Evolutionary conservation across 768 basidiomycete species (phyloP).

Genomic region (Naematelia aurantialba): DNA sequence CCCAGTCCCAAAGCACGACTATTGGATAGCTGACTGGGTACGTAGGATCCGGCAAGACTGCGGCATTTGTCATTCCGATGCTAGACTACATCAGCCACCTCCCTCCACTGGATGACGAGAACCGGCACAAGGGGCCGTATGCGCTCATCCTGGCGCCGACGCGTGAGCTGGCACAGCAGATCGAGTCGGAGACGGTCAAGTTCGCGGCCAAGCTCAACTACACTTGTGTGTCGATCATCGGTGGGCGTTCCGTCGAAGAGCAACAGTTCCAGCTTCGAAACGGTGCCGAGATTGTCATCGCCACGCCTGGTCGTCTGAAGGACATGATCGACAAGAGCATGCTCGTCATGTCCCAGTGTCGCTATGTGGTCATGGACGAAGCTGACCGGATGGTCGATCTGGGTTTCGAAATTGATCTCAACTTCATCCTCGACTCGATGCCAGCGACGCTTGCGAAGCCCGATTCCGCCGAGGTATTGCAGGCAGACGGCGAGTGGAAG

Average conservation of each 20-base stretch:
- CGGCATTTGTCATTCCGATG: slow-evolving; percentile 98
- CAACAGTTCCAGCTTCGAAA: slow-evolving; percentile 97
- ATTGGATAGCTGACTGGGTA: not conserved
- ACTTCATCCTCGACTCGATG: slow-evolving; percentile 88
- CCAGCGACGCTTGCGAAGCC: slow-evolving; percentile 84
- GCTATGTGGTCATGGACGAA: slow-evolving; percentile 99
- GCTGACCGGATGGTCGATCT: slow-evolving; percentile 98
- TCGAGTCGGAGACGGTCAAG: slow-evolving; percentile 85
- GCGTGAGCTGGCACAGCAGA: slow-evolving; percentile 97
- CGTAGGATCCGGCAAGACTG: slow-evolving; percentile 94
- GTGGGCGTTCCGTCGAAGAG: slow-evolving; percentile 93
- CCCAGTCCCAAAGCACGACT: not conserved
- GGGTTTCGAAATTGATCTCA: slow-evolving; percentile 90
- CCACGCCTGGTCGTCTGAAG: slow-evolving; percentile 95
- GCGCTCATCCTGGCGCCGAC: slow-evolving; percentile 91
- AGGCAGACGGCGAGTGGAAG: slow-evolving; percentile 53
- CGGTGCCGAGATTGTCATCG: slow-evolving; percentile 97
- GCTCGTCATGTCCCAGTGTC: slow-evolving; percentile 91
- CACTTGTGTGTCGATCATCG: slow-evolving; percentile 95
- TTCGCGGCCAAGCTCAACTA: slow-evolving; percentile 87
- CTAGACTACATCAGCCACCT: slow-evolving; percentile 84
- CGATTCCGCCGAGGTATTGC: slow-evolving; percentile 72
- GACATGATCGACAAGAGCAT: slow-evolving; percentile 96
- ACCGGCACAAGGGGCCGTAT: slow-evolving; percentile 87
- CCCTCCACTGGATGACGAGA: slow-evolving; percentile 84